These are phyloP conservation scores for Paramecium sonneborni DNA, from an alignment of 73 alveolate species.

Conservation along the genomic window DNA sequence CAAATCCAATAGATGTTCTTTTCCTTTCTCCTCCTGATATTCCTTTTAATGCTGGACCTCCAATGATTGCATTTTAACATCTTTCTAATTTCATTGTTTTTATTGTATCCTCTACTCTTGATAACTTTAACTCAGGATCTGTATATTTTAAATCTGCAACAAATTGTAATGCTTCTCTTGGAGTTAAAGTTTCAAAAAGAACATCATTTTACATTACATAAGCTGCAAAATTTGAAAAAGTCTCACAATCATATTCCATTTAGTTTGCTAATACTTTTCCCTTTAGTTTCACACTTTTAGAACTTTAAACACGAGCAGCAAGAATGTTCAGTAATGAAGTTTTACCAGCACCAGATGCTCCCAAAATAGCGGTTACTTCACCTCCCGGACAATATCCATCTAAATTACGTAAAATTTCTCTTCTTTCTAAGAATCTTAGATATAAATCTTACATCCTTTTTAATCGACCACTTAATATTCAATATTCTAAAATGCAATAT, in stretches of 20 bases:
- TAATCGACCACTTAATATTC: not conserved
- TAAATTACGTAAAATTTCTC: not conserved
- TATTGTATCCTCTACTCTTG: constrained; percentile 50
- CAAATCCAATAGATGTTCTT: constrained; percentile 95
- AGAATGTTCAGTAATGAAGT: constrained; percentile 75
- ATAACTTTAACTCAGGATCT: not conserved
- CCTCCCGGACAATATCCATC: constrained; percentile 41
- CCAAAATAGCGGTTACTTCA: constrained; percentile 61
- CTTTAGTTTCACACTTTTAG: not conserved
- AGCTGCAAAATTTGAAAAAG: constrained; percentile 47
- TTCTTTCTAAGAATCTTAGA: not conserved
- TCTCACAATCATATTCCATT: constrained; percentile 13
- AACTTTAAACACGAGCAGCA: constrained; percentile 14
- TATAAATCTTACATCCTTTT: not conserved
- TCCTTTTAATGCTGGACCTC: constrained; percentile 89
- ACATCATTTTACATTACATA: constrained; percentile 86
- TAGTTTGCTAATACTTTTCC: constrained; percentile 61
- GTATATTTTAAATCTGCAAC: constrained; percentile 68
- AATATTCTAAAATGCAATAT: constrained; percentile 12
- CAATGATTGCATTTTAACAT: constrained; percentile 80
- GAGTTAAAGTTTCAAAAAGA: constrained; percentile 70
- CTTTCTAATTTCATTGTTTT: constrained; percentile 54
- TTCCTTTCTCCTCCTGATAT: constrained; percentile 98
- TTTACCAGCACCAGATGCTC: constrained; percentile 85
- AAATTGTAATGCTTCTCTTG: constrained; percentile 74